Base-by-base conservation (phyloP, 2,329 filamentous ascomycete species). In the Ceratocystiopsis sp. region DNA sequence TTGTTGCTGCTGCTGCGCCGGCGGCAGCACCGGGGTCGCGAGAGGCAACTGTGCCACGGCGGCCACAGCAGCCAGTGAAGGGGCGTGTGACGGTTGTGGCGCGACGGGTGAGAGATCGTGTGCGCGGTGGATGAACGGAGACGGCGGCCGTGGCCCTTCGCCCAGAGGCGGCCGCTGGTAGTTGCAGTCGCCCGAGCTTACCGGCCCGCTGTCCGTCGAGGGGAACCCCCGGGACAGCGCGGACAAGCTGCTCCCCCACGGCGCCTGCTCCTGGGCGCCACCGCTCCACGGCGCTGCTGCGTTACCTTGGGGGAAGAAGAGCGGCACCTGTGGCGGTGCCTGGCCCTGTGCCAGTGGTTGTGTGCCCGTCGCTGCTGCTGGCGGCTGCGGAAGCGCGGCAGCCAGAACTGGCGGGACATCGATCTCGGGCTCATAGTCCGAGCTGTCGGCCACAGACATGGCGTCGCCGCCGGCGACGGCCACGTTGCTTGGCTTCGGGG, bases 101-200 rank as follows among this genome's bases (percentile, higher is more conserved):
- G 83, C 83, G 54, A 80, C 63, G 37, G 80, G 80, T 34, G 77
- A 78, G 41, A 78, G 73, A 53, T 87, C 78, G 56, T 86, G 80
- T 51, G 77, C 78, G 54, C 77, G 75, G 21, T 21, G 21, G 52
- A 87, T 68, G 45, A 87, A 64, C 42, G 77, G 49, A 2, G 49
- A 49, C 6, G 48, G 45, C 8, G 44, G 48, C 13, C 33, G 43
- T 75, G 48, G 80, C 10, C 32, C 40, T 21, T 21, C 21, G 4
- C 8, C 21, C 21, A 8, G 4, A 4, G 21, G 21, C 21, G 21
- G 21, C 21, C 21, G 21, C 21, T 21, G 21, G 21, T 21, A 21
- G 21, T 8, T 21, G 21, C 4, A 21, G 4, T 4, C 21, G 21
- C 21, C 21, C 21, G 21, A 21, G 21, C 21, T 21, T 4, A 21